Conservation (phyloP, 2,329 filamentous ascomycete genomes). For the Calycina herbarum region DNA sequence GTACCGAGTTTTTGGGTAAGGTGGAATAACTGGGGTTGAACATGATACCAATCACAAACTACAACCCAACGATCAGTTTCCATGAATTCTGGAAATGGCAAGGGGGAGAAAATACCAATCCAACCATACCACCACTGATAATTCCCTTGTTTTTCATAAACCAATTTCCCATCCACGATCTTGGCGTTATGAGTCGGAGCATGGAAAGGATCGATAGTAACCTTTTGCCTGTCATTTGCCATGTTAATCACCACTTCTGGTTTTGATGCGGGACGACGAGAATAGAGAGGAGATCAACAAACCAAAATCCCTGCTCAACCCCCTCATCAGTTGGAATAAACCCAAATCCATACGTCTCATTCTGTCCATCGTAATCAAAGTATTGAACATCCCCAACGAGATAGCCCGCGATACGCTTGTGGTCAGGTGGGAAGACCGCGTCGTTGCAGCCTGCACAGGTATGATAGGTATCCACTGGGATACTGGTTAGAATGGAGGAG, state of each 20-base stretch:
- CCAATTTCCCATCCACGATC: not conserved
- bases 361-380: not conserved
- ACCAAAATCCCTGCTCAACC: not conserved
- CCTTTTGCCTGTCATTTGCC: not conserved
- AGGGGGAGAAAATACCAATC: not conserved
- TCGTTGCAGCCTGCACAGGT: not conserved
- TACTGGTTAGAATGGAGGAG: too few species aligned
- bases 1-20: not conserved
- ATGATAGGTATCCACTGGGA: not conserved
- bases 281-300: not conserved
- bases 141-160: not conserved
- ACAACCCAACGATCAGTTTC: not conserved
- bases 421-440: not conserved
- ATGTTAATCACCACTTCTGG: not conserved
- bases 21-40: not conserved
- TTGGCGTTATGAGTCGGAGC: not conserved
- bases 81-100: not conserved
- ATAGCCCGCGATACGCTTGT: not conserved
- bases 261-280: not conserved
- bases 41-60: not conserved
- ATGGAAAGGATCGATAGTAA: not conserved
- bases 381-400: not conserved
- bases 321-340: not conserved
- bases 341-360: not conserved
- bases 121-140: not conserved